These are phyloP conservation scores for Suhomyces bolitotheri DNA, from an alignment of 1,139 yeast genomes.

Conservation along the genomic window DNA sequence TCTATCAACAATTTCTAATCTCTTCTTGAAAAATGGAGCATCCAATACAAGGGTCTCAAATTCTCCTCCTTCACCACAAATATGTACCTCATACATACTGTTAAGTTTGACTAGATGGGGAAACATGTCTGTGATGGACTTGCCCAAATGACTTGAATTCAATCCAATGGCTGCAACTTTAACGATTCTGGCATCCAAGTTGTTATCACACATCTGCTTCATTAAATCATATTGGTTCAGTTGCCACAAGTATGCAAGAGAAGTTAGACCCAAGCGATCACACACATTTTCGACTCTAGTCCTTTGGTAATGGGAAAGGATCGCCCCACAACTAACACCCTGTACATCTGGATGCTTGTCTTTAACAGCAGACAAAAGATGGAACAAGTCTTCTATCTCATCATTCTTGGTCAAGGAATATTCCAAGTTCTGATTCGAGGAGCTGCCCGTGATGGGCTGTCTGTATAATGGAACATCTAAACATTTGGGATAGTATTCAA, in stretches of 20 bases:
- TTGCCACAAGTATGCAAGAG: conserved; percentile 86
- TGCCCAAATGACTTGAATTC: conserved; percentile 63
- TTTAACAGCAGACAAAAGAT: conserved; percentile 49
- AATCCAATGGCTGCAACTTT: conserved; percentile 95
- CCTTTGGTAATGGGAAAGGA: conserved; percentile 87
- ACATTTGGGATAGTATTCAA: conserved; percentile 66
- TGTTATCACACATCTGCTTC: conserved; percentile 74
- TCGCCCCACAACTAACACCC: conserved; percentile 95
- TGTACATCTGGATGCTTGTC: conserved; percentile 66
- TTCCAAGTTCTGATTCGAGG: conserved; percentile 67
- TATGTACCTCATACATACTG: conserved; percentile 72
- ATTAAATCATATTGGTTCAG: conserved; percentile 75
- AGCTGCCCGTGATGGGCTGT: conserved; percentile 60
- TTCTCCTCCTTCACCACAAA: conserved; percentile 99
- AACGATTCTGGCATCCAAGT: conserved; percentile 79
- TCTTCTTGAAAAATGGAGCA: conserved; percentile 74
- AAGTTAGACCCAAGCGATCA: conserved; percentile 62
- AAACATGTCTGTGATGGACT: conserved; percentile 59
- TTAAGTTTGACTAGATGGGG: conserved; percentile 63
- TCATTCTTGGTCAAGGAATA: conserved; percentile 66
- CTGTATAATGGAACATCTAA: conserved; percentile 79
- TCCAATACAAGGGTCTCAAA: conserved; percentile 91
- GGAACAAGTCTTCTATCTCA: conserved; percentile 80
- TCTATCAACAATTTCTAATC: conserved; percentile 46
- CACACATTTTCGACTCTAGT: conserved; percentile 93